These are phyloP conservation scores for Trichosporon sp. DNA, from an alignment of 1,284 basidiomycete genomes.

Conservation along the genomic window DNA sequence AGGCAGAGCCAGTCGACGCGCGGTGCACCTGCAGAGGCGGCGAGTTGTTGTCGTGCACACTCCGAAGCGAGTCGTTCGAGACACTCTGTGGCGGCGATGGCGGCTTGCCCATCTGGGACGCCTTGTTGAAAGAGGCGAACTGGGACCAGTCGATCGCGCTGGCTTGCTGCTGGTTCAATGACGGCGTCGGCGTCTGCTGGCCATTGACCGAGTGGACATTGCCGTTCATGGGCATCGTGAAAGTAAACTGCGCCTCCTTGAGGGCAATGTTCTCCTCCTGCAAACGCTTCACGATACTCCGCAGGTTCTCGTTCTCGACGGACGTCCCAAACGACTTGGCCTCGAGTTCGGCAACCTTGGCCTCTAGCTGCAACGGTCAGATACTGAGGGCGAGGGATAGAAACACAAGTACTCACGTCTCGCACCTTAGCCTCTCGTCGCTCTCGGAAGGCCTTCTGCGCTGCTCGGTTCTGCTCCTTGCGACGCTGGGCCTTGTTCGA, in stretches of 20 bases:
- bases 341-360: slow-evolving; percentile 47
- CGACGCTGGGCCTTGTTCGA: slow-evolving; percentile 42
- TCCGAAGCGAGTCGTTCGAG: slow-evolving; percentile 32
- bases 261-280: slow-evolving; percentile 50
- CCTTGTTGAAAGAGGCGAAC: slow-evolving; percentile 14
- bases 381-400: too few species aligned
- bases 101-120: slow-evolving; percentile 30
- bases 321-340: slow-evolving; percentile 42
- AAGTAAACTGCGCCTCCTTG: slow-evolving; percentile 48
- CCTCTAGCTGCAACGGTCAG: slow-evolving; percentile 41
- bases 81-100: slow-evolving; percentile 37
- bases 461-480: slow-evolving; percentile 51
- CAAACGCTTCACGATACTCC: slow-evolving; percentile 45
- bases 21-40: slow-evolving; percentile 18
- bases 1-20: slow-evolving; percentile 14
- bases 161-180: not conserved
- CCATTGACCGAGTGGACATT: slow-evolving; percentile 10
- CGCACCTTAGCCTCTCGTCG: slow-evolving; percentile 48
- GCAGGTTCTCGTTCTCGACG: slow-evolving; percentile 50
- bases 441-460: slow-evolving; percentile 52
- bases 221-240: slow-evolving; percentile 41
- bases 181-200: slow-evolving; percentile 10
- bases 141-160: slow-evolving; percentile 21
- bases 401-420: slow-evolving; percentile 36
- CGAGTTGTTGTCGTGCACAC: slow-evolving; percentile 31